phyloP scores from a whole-genome alignment of 164 flowering plant species.

The Malania oleifera region DNA sequence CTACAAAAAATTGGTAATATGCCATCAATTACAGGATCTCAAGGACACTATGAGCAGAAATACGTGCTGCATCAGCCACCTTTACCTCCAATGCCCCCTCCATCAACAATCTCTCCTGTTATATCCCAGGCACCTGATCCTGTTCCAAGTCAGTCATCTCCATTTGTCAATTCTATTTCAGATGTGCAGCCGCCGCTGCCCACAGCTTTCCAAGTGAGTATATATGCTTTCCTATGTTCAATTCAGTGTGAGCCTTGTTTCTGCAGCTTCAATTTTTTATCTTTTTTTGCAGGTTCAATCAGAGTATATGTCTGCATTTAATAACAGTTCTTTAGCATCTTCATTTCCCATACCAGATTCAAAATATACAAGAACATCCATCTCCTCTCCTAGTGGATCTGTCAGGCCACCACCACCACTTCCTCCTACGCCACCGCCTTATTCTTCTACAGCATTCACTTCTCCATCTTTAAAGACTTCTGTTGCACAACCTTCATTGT shows the following conservation, averaged over 20 bases:
- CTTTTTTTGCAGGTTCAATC: constrained; percentile 44
- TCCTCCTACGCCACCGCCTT: constrained; percentile 91
- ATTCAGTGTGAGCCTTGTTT: constrained; percentile 1
- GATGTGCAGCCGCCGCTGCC: constrained; percentile 42
- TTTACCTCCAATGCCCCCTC: constrained; percentile 87
- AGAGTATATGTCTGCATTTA: constrained; percentile 40
- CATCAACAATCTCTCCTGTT: constrained; percentile 46
- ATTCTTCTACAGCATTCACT: constrained; percentile 36
- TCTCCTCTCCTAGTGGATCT: constrained; percentile 51
- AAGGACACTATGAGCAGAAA: constrained; percentile 61
- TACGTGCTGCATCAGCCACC: constrained; percentile 65
- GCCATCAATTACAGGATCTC: constrained; percentile 35
- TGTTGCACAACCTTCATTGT: constrained; percentile 35
- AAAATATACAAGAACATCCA: constrained; percentile 40
- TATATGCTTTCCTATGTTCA: not conserved
- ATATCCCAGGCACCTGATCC: constrained; percentile 42
- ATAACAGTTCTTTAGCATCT: constrained; percentile 28
- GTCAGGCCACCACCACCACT: constrained; percentile 80
- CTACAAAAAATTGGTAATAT: constrained; percentile 32
- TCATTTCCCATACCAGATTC: constrained; percentile 39
- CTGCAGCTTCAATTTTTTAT: not conserved
- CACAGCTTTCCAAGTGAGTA: constrained; percentile 40
- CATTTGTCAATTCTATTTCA: constrained; percentile 34
- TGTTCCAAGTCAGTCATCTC: constrained; percentile 38
- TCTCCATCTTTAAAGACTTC: constrained; percentile 35